Conservation (phyloP, 2,329 filamentous ascomycete species). For the Monosporascus sp. region DNA sequence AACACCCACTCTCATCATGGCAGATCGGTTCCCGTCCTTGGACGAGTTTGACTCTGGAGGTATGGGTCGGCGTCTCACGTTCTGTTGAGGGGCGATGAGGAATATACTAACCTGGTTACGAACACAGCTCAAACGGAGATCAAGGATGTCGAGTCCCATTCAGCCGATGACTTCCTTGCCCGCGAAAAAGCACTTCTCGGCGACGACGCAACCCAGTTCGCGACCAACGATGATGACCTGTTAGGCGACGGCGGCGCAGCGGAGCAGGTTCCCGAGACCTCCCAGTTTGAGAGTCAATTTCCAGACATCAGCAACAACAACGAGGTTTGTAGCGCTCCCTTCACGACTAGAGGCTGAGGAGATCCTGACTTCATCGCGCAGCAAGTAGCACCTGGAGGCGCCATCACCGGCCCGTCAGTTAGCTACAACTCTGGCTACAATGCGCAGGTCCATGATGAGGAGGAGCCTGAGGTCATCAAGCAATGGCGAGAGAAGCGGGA, state of each 20-base stretch:
- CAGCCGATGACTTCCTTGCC: constrained; percentile 78
- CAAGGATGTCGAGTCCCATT: constrained; percentile 52
- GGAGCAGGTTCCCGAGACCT: constrained; percentile 21
- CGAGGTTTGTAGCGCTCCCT: constrained; percentile 47
- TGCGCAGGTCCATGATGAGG: constrained; percentile 57
- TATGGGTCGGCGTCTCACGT: constrained; percentile 18
- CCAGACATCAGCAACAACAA: constrained; percentile 74
- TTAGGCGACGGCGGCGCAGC: constrained; percentile 41
- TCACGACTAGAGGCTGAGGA: background rate
- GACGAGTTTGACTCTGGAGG: constrained; percentile 69
- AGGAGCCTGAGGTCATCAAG: constrained; percentile 83
- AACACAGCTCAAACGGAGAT: constrained; percentile 61
- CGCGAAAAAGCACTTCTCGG: constrained; percentile 87
- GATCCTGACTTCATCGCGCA: constrained; percentile 27
- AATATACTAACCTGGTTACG: background rate
- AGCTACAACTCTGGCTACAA: constrained; percentile 58
- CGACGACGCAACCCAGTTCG: constrained; percentile 89
- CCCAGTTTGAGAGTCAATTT: constrained; percentile 80
- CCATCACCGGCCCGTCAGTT: constrained; percentile 70
- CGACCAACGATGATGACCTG: constrained; percentile 70
- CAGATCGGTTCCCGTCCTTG: constrained; percentile 71
- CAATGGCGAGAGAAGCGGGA: constrained; percentile 91
- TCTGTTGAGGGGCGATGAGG: background rate
- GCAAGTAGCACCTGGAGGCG: constrained; percentile 69
- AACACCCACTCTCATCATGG: constrained; percentile 46